Percentiles rank a stretch among this genome's conserved stretches.
These are phyloP conservation scores for Phaeosphaeriaceae sp. DNA, from an alignment of 2,329 filamentous ascomycete genomes.

Conservation along the genomic window DNA sequence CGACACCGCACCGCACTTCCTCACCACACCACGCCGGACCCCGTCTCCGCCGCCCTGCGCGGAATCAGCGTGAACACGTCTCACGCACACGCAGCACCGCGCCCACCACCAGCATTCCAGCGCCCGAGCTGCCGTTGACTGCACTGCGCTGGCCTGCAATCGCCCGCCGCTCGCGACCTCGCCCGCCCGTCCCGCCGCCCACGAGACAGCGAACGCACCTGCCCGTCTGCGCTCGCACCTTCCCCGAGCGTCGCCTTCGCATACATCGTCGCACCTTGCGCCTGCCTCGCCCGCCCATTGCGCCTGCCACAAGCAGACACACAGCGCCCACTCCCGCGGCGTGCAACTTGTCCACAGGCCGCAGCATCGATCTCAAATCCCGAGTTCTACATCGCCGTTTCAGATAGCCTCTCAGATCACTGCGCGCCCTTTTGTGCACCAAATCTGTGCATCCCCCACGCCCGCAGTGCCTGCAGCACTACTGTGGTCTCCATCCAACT, in stretches of 20 bases:
- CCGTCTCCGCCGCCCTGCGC: not conserved
- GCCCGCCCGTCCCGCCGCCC: not conserved
- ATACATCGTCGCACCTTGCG: conserved; percentile 2
- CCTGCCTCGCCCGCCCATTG: conserved; percentile 6
- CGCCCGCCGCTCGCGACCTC: not conserved
- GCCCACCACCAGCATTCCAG: not conserved
- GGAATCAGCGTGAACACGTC: too few species aligned
- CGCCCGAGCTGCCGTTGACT: not conserved
- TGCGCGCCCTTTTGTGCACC: conserved; percentile 23
- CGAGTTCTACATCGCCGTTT: too few species aligned
- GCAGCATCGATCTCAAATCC: conserved; percentile 18
- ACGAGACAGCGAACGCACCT: conserved; percentile 8
- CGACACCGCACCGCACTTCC: not conserved
- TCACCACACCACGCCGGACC: not conserved
- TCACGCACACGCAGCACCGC: not conserved
- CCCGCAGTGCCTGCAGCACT: conserved; percentile 16
- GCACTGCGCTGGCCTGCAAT: not conserved
- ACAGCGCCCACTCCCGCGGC: conserved; percentile 3
- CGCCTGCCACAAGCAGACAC: conserved; percentile 1
- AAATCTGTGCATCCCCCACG: conserved; percentile 24
- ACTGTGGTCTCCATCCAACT: conserved; percentile 8
- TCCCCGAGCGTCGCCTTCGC: conserved; percentile 12
- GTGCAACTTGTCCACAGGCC: conserved; percentile 10
- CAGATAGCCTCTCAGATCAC: conserved; percentile 39
- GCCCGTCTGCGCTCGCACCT: conserved; percentile 10